Percentiles rank a stretch among this genome's conserved stretches.
Evolutionary conservation across 2,329 filamentous ascomycete species (phyloP).

Genomic region (Corynespora cassiicola): DNA sequence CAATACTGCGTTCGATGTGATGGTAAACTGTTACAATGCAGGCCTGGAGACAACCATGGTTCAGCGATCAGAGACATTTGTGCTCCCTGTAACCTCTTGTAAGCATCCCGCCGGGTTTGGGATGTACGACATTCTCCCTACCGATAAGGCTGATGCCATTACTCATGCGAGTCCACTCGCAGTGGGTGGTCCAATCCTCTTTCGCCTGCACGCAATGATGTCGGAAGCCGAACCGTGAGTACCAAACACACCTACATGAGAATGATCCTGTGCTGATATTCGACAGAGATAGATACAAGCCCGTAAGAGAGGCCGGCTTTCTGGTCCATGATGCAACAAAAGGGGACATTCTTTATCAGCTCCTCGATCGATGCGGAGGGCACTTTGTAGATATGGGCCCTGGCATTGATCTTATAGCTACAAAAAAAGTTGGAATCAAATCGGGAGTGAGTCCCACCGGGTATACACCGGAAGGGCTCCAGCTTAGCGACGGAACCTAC

Average conservation of each 20-base stretch:
- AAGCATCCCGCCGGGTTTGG: conserved; percentile 31
- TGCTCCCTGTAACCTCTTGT: conserved; percentile 43
- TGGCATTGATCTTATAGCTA: conserved; percentile 38
- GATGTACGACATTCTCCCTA: conserved; percentile 3
- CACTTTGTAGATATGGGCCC: conserved; percentile 52
- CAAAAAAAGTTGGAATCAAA: conserved; percentile 33
- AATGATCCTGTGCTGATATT: conserved; percentile 1
- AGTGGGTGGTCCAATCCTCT: no score
- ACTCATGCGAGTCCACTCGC: conserved; percentile 1
- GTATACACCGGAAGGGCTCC: conserved; percentile 40
- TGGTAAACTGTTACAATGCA: conserved; percentile 37
- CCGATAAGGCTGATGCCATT: conserved; percentile 26
- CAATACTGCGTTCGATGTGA: conserved; percentile 53
- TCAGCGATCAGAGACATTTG: conserved; percentile 43
- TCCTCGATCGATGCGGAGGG: conserved; percentile 49
- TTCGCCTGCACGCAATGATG: no score
- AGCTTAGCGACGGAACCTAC: conserved; percentile 42
- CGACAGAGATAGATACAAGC: conserved; percentile 37
- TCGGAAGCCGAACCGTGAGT: conserved; percentile 4
- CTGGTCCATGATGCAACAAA: conserved; percentile 43
- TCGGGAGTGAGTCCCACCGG: conserved; percentile 36
- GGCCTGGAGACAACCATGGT: conserved; percentile 42
- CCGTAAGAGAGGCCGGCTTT: conserved; percentile 44
- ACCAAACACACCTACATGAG: not conserved
- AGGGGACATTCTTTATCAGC: conserved; percentile 25